phyloP scores from a whole-genome alignment of 352 stramenopile genomes.

The Globisporangium splendens region DNA sequence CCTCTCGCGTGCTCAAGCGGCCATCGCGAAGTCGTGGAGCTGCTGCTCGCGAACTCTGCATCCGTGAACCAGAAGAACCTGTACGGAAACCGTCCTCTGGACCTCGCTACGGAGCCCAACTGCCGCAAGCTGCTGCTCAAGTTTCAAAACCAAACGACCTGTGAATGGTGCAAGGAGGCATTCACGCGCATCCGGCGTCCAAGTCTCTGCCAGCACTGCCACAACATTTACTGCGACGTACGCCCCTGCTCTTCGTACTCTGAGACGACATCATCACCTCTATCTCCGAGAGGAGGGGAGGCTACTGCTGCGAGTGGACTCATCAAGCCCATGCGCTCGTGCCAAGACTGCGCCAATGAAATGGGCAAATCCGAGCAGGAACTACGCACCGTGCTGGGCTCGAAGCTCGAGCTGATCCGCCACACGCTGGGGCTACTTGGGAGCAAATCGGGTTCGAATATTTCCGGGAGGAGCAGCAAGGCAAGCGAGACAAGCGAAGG shows the following conservation, averaged over 20 bases:
- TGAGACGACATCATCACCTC: constrained; percentile 15
- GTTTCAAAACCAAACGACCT: constrained; percentile 53
- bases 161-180: constrained; percentile 75
- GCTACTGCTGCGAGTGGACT: neutral
- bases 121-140: constrained; percentile 64
- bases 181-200: constrained; percentile 63
- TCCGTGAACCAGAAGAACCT: constrained; percentile 55
- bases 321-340: constrained; percentile 46
- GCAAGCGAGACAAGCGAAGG: neutral
- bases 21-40: constrained; percentile 61
- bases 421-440: constrained; percentile 37
- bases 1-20: constrained; percentile 74
- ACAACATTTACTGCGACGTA: constrained; percentile 75
- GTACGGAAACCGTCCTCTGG: constrained; percentile 71
- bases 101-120: constrained; percentile 56
- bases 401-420: constrained; percentile 60
- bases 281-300: constrained; percentile 3
- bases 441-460: neutral
- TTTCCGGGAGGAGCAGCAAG: neutral
- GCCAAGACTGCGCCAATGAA: constrained; percentile 69
- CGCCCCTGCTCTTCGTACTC: constrained; percentile 69
- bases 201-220: constrained; percentile 77
- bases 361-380: constrained; percentile 71
- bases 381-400: constrained; percentile 49
- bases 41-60: constrained; percentile 63